These are phyloP conservation scores for Eremochloa ophiuroides DNA, from an alignment of 176 grass and related monocot genomes.

Conservation along the genomic window DNA sequence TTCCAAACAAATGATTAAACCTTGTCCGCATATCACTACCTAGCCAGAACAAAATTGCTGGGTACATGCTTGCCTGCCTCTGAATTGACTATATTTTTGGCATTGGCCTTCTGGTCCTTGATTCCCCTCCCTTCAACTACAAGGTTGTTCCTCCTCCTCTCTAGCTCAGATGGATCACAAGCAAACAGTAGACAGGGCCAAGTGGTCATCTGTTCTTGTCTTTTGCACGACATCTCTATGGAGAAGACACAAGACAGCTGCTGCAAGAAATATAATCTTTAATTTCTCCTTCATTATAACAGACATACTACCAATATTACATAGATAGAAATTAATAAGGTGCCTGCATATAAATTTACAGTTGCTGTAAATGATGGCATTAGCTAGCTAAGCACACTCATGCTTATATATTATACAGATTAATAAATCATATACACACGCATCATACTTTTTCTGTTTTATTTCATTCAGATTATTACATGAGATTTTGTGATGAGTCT, in stretches of 20 bases:
- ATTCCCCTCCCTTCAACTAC: conserved; percentile 20
- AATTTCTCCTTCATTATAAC: neutral
- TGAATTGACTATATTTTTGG: conserved; percentile 18
- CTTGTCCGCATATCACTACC: neutral
- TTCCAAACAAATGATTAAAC: neutral
- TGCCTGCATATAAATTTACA: neutral
- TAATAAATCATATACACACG: neutral
- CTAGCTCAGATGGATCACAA: conserved; percentile 27
- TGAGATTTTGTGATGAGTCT: neutral
- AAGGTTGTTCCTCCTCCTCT: conserved; percentile 29
- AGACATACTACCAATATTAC: conserved; percentile 5
- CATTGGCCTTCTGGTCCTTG: neutral
- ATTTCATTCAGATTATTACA: neutral
- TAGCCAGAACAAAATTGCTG: neutral
- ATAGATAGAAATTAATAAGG: neutral
- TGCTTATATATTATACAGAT: neutral
- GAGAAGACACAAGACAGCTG: neutral
- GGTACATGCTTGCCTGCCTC: conserved; percentile 10
- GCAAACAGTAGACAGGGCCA: conserved; percentile 41
- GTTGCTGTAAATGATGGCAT: neutral
- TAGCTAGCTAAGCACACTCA: neutral
- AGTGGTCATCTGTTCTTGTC: conserved; percentile 35
- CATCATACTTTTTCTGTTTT: neutral
- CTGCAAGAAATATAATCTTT: neutral
- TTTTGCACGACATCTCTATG: conserved; percentile 18